Base-by-base conservation (phyloP, 345 rosid species). In the Populus nigra region DNA sequence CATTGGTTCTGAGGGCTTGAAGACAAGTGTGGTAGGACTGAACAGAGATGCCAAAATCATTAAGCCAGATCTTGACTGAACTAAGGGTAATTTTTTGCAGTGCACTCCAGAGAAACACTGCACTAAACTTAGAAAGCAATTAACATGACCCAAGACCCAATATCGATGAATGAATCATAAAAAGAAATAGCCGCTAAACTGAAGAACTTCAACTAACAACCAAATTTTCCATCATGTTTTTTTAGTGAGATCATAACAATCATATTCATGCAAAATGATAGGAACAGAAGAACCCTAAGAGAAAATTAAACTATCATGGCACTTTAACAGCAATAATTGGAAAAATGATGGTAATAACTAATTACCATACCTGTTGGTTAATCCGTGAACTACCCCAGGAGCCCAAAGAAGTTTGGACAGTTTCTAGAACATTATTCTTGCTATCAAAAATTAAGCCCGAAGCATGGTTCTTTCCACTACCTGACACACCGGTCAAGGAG, bases 311-410 rank as follows among this genome's bases (percentile, higher is more conserved):
- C 36, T 25, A 50, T 23, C 22, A 9, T 7, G 53, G 45, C 27
- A 22, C 63, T 57, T 57, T 22, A 6, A 18, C 59, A 27, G 39
- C 31, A 35, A 11, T 43, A 53, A 33, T 8, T 38, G 12, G 10
- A 63, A 25, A 78, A 65, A 47, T 63, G 22, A 17, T 16, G 27
- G 74, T 10, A 59, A 63, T 39, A 36, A 74, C 35, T 73, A 23
- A 71, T 36, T n/a, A 3, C 10, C 73, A 71, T 72, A 94, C 99
- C 93, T 92, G 94, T 80, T 94, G 97, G 81, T 87, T 88, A 47
- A 81, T 85, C 49, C 71, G 83, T 43, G 91, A 86, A 82, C 85
- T 90, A 80, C 84, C 88, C 99, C 98, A 94, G 35, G 95, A 85
- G 77, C 88, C 87, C 86, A 91, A 68, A 57, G 93, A 85, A 78